Base-by-base conservation (phyloP, 495 filamentous ascomycete genomes). In the Penicillium dipodomyicola region DNA sequence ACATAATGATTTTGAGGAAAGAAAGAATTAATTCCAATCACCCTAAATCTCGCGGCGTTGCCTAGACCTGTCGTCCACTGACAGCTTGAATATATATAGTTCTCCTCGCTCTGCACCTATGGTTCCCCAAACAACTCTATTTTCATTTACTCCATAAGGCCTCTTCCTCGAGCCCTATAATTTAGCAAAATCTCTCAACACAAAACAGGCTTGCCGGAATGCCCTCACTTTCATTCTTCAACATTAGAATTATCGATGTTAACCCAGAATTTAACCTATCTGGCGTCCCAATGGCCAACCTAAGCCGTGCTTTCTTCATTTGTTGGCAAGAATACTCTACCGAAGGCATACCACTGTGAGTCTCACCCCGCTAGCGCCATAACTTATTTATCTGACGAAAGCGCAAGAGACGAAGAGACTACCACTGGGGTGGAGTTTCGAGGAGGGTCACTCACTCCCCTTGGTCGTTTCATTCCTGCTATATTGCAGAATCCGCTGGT, bases 91-190 rank as follows among this genome's bases (percentile, higher is more conserved):
- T 22, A 46, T 27, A 46, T 46, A 27, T 46, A 46, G 5, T 46
- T 29, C 23, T 46, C 22, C 43, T 46, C 43, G 23, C 43, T 29
- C 43, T 46, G 2, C 12, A 46, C 12, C 43, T 46, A 46, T 46
- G 29, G 23, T 25, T 25, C 3, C 43, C 23, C 11, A 46, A 46
- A 46, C 11, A 15, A 46, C 22, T 46, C 23, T 46, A 27, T 46
- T 46, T 46, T 27, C 11, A 46, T 46, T 46, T 46, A 29, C 44
- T 46, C 44, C 30, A 46, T 25, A 46, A 46, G 44, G 12, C 44
- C 44, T 46, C 44, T 46, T 46, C 23, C 23, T 25, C 5, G 5
- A 46, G 44, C 25, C 14, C 44, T 46, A 29, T n/a, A 12, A 30
- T 46, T 30, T 46, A 46, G 44, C 25, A 46, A 27, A 27, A n/a